A percentile compares a stretch with the other conserved stretches of the same genome.
These are phyloP conservation scores for Chaetomium globosum DNA, from an alignment of 2,329 filamentous ascomycete genomes.

Conservation along the genomic window DNA sequence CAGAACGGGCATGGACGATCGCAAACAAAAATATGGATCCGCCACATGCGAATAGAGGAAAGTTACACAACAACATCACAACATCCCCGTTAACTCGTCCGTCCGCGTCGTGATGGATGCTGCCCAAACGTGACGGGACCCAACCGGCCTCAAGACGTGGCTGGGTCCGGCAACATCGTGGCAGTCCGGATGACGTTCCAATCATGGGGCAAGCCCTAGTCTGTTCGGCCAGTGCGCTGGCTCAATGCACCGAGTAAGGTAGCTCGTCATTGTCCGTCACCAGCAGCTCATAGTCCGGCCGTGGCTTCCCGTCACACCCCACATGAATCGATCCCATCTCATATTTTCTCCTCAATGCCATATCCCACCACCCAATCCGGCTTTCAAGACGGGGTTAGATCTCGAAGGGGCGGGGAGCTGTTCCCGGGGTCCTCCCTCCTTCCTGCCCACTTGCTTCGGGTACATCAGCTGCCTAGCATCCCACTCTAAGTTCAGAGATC, in stretches of 20 bases:
- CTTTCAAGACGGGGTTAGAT: not conserved
- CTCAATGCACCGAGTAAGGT: slow-evolving; percentile 1
- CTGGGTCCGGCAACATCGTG: slow-evolving; percentile 25
- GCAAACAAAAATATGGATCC: not conserved
- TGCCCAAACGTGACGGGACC: slow-evolving; percentile 28
- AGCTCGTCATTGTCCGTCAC: slow-evolving; percentile 2
- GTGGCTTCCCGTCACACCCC: slow-evolving; percentile 8
- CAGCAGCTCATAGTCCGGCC: slow-evolving; percentile 2
- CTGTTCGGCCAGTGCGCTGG: slow-evolving; percentile 12
- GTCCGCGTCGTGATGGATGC: slow-evolving; percentile 27
- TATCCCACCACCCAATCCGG: not conserved
- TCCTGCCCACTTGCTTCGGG: not conserved
- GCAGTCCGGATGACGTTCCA: slow-evolving; percentile 24
- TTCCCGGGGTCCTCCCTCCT: slow-evolving; percentile 1
- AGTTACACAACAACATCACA: not conserved
- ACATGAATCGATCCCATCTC: too few relatives aligned
- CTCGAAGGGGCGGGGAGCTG: not conserved
- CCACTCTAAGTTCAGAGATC: not conserved
- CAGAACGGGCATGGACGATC: not conserved
- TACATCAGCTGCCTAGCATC: not conserved
- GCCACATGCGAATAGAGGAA: not conserved
- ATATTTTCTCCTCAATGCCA: not conserved
- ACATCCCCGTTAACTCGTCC: not conserved
- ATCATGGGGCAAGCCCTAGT: slow-evolving; percentile 7
- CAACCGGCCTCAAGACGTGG: slow-evolving; percentile 28